Evolutionary conservation across 2,329 filamentous ascomycete species (phyloP).

Genomic region (Ciborinia camelliae): DNA sequence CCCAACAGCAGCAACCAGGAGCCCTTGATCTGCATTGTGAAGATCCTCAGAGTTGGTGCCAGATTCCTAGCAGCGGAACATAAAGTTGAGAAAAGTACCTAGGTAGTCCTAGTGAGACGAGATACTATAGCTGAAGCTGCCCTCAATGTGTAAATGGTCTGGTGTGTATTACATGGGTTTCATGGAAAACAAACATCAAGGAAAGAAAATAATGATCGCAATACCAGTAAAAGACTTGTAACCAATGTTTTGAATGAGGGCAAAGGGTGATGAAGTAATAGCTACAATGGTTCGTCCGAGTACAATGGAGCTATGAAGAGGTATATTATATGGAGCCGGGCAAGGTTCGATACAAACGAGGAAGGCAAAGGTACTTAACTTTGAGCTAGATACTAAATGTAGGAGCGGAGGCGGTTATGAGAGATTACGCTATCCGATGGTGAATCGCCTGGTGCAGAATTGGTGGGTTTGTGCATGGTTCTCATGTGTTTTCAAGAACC

Average conservation of each 20-base stretch:
- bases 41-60: slow-evolving; percentile 22
- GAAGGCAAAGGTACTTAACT: slow-evolving; percentile 6
- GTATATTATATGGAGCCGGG: slow-evolving; percentile 9
- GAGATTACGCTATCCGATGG: slow-evolving; percentile 19
- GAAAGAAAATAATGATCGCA: neutral
- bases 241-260: neutral
- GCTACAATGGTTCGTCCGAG: neutral
- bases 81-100: neutral
- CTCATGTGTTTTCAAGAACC: slow-evolving; percentile 6
- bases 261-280: neutral
- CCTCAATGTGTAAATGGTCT: neutral
- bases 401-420: slow-evolving; percentile 17
- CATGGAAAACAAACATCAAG: neutral
- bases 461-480: slow-evolving; percentile 18
- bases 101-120: neutral
- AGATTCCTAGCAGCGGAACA: neutral
- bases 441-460: neutral
- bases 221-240: neutral
- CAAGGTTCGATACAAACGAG: neutral
- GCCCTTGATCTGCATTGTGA: slow-evolving; percentile 26
- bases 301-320: neutral
- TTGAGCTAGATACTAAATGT: slow-evolving; percentile 5
- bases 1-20: slow-evolving; percentile 28
- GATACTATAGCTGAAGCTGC: neutral
- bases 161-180: slow-evolving; percentile 2